Conservation (phyloP, 176 grass and related monocot species). For the Zoysia japonica region DNA sequence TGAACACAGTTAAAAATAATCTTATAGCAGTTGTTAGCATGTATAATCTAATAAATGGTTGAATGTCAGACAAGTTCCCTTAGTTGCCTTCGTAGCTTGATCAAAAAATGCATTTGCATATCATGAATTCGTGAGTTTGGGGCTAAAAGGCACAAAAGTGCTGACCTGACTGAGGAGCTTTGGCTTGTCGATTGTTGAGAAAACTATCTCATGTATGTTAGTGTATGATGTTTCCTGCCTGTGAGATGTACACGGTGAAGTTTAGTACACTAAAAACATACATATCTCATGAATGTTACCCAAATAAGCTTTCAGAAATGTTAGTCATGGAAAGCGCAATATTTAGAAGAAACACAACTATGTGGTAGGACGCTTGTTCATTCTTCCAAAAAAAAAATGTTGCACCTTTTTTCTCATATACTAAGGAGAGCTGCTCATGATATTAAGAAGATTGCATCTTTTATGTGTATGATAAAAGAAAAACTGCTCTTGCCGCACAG, state of each 20-base stretch:
- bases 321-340: slow-evolving; percentile 26
- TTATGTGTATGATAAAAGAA: slow-evolving; percentile 2
- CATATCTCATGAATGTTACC: not conserved
- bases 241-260: slow-evolving; percentile 17
- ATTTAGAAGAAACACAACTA: slow-evolving; percentile 19
- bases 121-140: not conserved
- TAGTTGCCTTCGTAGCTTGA: slow-evolving; percentile 21
- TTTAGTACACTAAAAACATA: not conserved
- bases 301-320: slow-evolving; percentile 30
- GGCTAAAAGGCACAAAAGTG: slow-evolving; percentile 20
- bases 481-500: not conserved
- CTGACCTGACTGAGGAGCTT: slow-evolving; percentile 86
- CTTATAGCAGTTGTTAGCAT: slow-evolving; percentile 20
- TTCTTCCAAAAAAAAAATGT: too few species aligned
- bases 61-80: slow-evolving; percentile 23
- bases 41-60: slow-evolving; percentile 12
- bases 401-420: too few species aligned
- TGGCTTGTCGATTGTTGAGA: slow-evolving; percentile 73
- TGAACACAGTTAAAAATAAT: slow-evolving; percentile 28
- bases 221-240: slow-evolving; percentile 55
- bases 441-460: not conserved
- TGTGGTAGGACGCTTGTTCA: not conserved
- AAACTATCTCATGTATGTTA: slow-evolving; percentile 75
- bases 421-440: too few species aligned
- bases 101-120: slow-evolving; percentile 16